Percentiles rank a stretch among this genome's conserved stretches.
phyloP scores from a whole-genome alignment of 768 basidiomycete species.

The Lentinula lateritia region DNA sequence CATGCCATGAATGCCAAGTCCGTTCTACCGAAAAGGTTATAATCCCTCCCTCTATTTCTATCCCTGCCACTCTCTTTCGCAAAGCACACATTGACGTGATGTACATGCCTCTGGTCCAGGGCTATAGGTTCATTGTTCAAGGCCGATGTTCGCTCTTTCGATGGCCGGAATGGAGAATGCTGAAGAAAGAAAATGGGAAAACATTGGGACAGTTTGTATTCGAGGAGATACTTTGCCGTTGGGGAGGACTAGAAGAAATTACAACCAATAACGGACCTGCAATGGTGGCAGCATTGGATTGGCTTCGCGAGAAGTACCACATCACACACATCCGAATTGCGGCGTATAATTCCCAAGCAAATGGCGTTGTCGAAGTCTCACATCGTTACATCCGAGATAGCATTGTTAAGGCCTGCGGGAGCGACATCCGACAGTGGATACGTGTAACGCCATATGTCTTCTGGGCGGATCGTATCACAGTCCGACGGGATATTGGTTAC shows the following conservation, averaged over 20 bases:
- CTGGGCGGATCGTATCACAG: too few relatives aligned
- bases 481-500: constrained; percentile 12
- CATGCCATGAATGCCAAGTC: constrained; percentile 35
- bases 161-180: not conserved
- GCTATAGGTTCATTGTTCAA: not conserved
- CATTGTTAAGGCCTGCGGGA: too few relatives aligned
- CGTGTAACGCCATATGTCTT: too few relatives aligned
- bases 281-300: constrained; percentile 16
- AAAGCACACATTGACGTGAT: not conserved
- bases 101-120: too few relatives aligned
- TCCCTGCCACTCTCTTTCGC: constrained; percentile 14
- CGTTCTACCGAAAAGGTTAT: constrained; percentile 13
- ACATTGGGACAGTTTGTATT: not conserved
- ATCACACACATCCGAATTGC: constrained; percentile 1
- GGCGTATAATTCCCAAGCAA: not conserved
- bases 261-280: constrained; percentile 29
- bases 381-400: constrained; percentile 9
- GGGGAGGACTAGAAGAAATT: constrained; percentile 27
- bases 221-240: constrained; percentile 18
- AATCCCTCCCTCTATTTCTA: constrained; percentile 12
- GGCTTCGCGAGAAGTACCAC: too few relatives aligned
- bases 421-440: too few relatives aligned
- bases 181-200: constrained; percentile 11
- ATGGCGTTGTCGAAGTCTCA: not conserved
- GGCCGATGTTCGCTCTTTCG: not conserved